Percentiles rank a stretch among this genome's conserved stretches.
Conservation (phyloP, 2,329 filamentous ascomycete genomes). For the Arthrobotrys conoides region DNA sequence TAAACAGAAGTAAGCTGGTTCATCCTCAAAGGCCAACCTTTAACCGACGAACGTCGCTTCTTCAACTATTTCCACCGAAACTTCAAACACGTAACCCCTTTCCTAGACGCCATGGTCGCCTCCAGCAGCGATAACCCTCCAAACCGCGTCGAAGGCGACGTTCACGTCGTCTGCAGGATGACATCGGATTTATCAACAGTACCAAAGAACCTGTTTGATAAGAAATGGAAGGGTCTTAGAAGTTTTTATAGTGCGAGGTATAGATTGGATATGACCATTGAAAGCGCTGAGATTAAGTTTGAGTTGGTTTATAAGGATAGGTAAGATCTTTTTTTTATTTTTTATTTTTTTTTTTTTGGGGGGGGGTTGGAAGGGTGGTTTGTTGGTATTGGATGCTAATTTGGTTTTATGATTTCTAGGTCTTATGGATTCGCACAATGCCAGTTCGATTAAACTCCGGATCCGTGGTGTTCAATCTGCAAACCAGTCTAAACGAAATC, state of each 20-base stretch:
- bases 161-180: slow-evolving; percentile 58
- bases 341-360: no score
- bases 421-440: slow-evolving; percentile 55
- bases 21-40: slow-evolving; percentile 56
- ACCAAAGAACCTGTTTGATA: slow-evolving; percentile 53
- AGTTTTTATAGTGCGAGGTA: slow-evolving; percentile 59
- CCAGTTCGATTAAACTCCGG: slow-evolving; percentile 47
- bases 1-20: slow-evolving; percentile 57
- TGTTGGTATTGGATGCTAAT: background rate
- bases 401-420: slow-evolving; percentile 9
- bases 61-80: slow-evolving; percentile 59
- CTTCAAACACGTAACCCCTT: slow-evolving; percentile 55
- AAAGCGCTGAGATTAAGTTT: slow-evolving; percentile 60
- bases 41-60: slow-evolving; percentile 60
- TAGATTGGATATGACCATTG: slow-evolving; percentile 57
- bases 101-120: slow-evolving; percentile 60
- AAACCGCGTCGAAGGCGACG: slow-evolving; percentile 56
- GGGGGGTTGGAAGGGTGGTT: no score
- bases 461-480: no score
- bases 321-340: slow-evolving; percentile 15
- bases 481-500: no score
- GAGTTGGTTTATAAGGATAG: slow-evolving; percentile 58
- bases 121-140: slow-evolving; percentile 56
- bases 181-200: slow-evolving; percentile 52
- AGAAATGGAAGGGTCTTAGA: slow-evolving; percentile 55